phyloP scores from a whole-genome alignment of 176 grass and related monocot species.

The Ensete ventricosum region DNA sequence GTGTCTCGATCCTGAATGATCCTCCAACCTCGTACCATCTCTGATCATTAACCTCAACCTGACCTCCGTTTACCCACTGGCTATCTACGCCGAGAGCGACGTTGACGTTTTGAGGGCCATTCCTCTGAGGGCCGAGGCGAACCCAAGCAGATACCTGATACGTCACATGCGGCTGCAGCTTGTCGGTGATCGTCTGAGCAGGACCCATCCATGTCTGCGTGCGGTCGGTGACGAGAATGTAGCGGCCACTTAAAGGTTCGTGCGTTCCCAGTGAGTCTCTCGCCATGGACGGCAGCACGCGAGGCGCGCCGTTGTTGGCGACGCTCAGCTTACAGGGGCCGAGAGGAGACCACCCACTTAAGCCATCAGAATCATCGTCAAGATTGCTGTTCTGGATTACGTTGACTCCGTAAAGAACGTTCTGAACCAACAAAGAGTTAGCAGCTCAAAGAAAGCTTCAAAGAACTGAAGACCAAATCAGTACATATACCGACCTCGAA shows the following conservation, averaged over 20 bases:
- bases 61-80: conserved; percentile 73
- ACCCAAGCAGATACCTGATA: conserved; percentile 85
- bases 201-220: conserved; percentile 90
- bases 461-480: neutral
- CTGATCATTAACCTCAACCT: conserved; percentile 48
- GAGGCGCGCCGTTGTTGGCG: conserved; percentile 38
- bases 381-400: conserved; percentile 69
- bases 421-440: conserved; percentile 22
- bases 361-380: conserved; percentile 44
- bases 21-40: conserved; percentile 86
- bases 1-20: conserved; percentile 60
- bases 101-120: conserved; percentile 41
- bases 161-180: conserved; percentile 44
- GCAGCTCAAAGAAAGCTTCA: neutral
- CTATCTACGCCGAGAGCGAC: conserved; percentile 42
- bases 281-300: conserved; percentile 56
- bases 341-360: conserved; percentile 55
- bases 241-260: conserved; percentile 55
- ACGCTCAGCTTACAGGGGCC: conserved; percentile 45
- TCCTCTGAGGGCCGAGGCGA: conserved; percentile 33
- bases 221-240: conserved; percentile 61
- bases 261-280: conserved; percentile 36
- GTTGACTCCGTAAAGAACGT: conserved; percentile 62
- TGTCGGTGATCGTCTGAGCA: conserved; percentile 60
- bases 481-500: conserved; percentile 32